Evolutionary conservation across 2,329 filamentous ascomycete species (phyloP).

Genomic region (Xylariales sp.): DNA sequence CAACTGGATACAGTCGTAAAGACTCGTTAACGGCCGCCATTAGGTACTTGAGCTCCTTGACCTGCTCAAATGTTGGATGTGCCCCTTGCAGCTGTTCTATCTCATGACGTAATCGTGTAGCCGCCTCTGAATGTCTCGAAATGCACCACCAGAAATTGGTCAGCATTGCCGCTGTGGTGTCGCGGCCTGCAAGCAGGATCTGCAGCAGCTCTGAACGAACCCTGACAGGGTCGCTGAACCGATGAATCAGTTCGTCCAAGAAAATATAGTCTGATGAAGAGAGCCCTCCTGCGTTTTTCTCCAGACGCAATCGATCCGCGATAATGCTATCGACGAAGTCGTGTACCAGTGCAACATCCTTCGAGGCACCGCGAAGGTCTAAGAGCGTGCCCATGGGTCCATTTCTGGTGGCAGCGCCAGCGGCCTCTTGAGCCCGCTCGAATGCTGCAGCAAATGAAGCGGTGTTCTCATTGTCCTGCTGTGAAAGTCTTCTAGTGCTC

Average conservation of each 20-base stretch:
- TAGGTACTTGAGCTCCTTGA: constrained; percentile 3
- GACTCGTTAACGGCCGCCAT: constrained; percentile 14
- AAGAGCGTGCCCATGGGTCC: too few relatives aligned
- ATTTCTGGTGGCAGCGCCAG: too few relatives aligned
- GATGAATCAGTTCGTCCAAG: constrained; percentile 15
- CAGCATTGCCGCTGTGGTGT: constrained; percentile 21
- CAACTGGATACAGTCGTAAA: constrained; percentile 20
- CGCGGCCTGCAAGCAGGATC: constrained; percentile 21
- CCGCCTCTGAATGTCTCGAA: neutral
- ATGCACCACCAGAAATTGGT: constrained; percentile 7
- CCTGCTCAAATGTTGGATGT: constrained; percentile 3
- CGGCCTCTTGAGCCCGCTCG: too few relatives aligned
- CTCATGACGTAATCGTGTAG: constrained; percentile 1
- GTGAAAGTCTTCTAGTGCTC: too few relatives aligned
- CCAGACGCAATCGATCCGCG: too few relatives aligned
- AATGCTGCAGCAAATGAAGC: too few relatives aligned
- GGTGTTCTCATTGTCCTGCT: too few relatives aligned
- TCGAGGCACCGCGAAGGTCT: too few relatives aligned
- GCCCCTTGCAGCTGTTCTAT: constrained; percentile 8
- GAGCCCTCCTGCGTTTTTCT: too few relatives aligned
- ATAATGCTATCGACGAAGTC: too few relatives aligned
- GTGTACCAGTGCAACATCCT: too few relatives aligned
- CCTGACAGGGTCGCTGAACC: constrained; percentile 14
- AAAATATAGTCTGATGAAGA: constrained; percentile 20
- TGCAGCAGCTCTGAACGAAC: constrained; percentile 22